A percentile compares a stretch with the other conserved stretches of the same genome.
These are phyloP conservation scores for Penicillium maclennaniae DNA, from an alignment of 495 filamentous ascomycete species.

Conservation along the genomic window DNA sequence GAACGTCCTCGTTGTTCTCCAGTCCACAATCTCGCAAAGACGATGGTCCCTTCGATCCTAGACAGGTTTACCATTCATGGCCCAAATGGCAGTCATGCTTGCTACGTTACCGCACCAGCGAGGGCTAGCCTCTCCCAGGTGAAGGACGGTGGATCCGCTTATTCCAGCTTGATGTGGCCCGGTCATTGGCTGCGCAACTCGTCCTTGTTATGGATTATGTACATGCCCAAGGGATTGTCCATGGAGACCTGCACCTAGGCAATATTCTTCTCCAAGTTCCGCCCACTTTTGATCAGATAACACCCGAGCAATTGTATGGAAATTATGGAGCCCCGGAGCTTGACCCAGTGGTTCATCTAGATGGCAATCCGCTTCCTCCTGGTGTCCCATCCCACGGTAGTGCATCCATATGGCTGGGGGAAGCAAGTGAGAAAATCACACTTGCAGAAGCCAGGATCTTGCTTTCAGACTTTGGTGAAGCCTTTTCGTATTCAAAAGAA, in stretches of 20 bases:
- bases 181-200: slow-evolving; percentile 39
- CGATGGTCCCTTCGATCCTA: slow-evolving; percentile 31
- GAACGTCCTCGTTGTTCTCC: slow-evolving; percentile 3
- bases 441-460: slow-evolving; percentile 19
- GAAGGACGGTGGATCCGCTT: slow-evolving; percentile 30
- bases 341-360: slow-evolving; percentile 17
- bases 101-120: slow-evolving; percentile 29
- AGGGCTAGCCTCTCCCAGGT: slow-evolving; percentile 29
- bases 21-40: slow-evolving; percentile 15
- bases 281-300: slow-evolving; percentile 19
- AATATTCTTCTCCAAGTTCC: slow-evolving; percentile 28
- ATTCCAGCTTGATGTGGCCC: slow-evolving; percentile 40
- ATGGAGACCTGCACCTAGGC: slow-evolving; percentile 29
- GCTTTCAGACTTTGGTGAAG: slow-evolving; percentile 34
- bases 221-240: slow-evolving; percentile 30
- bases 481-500: slow-evolving; percentile 21
- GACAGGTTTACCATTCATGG: slow-evolving; percentile 41
- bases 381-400: slow-evolving; percentile 17
- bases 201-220: slow-evolving; percentile 29
- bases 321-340: slow-evolving; percentile 26
- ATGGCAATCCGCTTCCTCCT: slow-evolving; percentile 13
- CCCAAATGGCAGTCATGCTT: slow-evolving; percentile 43
- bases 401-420: slow-evolving; percentile 21
- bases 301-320: slow-evolving; percentile 27
- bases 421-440: slow-evolving; percentile 13